Conservation (phyloP, 1,284 basidiomycete species). For the Baeospora myosura region DNA sequence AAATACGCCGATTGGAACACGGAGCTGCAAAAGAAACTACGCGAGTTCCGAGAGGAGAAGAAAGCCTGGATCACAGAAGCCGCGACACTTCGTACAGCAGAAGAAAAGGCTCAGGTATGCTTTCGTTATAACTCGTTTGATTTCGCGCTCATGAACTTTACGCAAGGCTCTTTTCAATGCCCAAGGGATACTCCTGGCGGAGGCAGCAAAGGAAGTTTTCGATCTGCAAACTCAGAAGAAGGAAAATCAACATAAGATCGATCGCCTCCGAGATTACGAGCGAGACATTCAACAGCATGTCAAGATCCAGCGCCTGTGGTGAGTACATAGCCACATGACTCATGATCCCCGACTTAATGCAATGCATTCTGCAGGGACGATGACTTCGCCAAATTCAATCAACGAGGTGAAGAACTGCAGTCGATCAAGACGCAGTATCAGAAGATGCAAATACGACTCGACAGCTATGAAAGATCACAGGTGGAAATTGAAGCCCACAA, state of each 20-base stretch:
- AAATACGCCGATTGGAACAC: conserved; percentile 69
- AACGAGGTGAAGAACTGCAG: conserved; percentile 51
- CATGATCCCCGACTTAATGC: conserved; percentile 5
- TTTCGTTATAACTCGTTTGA: not conserved
- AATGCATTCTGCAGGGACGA: conserved; percentile 45
- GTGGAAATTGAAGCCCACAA: conserved; percentile 44
- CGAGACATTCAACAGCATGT: conserved; percentile 65
- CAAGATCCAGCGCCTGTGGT: conserved; percentile 67
- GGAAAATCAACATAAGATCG: conserved; percentile 66
- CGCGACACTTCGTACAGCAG: conserved; percentile 51
- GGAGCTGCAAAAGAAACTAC: conserved; percentile 60
- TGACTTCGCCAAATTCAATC: conserved; percentile 65
- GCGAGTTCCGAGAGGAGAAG: conserved; percentile 61
- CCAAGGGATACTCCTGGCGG: conserved; percentile 58
- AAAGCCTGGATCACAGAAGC: conserved; percentile 58
- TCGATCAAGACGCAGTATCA: conserved; percentile 47
- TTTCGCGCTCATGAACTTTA: not conserved
- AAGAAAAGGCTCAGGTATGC: conserved; percentile 56
- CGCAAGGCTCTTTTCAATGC: conserved; percentile 60
- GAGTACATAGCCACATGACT: conserved; percentile 16
- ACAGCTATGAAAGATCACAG: conserved; percentile 46
- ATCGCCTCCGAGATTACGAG: conserved; percentile 66
- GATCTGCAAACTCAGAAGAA: conserved; percentile 59
- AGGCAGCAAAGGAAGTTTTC: conserved; percentile 53
- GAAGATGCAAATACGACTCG: conserved; percentile 55